Conservation (phyloP, 208 protist species). For the Acanthamoeba castellanii region DNA sequence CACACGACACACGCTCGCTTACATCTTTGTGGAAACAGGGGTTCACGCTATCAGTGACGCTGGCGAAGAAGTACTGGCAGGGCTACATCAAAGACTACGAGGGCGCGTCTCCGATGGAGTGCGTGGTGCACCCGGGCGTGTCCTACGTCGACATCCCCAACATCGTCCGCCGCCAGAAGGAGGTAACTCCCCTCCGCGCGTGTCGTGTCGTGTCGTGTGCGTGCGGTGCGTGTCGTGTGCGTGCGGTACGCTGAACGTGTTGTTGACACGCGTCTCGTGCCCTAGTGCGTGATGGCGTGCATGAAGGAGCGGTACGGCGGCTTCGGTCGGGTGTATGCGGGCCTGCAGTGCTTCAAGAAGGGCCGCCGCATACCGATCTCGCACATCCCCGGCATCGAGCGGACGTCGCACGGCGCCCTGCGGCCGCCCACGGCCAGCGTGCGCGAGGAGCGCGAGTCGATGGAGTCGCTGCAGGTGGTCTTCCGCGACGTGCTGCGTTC, state of each 20-base stretch:
- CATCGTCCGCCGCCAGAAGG: neutral
- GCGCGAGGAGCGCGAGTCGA: neutral
- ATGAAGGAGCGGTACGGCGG: neutral
- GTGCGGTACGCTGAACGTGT: too few species aligned
- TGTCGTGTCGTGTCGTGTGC: neutral
- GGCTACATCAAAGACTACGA: constrained; percentile 95
- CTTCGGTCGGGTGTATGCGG: neutral
- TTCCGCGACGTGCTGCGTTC: neutral
- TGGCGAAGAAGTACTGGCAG: constrained; percentile 87
- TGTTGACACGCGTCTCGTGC: neutral
- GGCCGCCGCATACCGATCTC: constrained; percentile 15
- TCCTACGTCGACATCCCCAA: constrained; percentile 41
- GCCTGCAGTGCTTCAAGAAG: constrained; percentile 36
- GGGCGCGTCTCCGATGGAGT: constrained; percentile 81
- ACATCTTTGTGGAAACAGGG: constrained; percentile 46
- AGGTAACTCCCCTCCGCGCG: neutral
- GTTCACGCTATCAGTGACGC: constrained; percentile 85
- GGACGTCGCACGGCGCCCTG: neutral
- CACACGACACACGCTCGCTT: neutral
- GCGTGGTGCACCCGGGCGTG: constrained; percentile 41
- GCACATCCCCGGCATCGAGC: constrained; percentile 11
- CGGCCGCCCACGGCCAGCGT: neutral
- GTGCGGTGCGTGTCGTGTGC: neutral
- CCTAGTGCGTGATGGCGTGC: neutral
- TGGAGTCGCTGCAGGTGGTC: constrained; percentile 1